phyloP scores from a whole-genome alignment of 305 asterid genomes.

The Solanum hybrid region DNA sequence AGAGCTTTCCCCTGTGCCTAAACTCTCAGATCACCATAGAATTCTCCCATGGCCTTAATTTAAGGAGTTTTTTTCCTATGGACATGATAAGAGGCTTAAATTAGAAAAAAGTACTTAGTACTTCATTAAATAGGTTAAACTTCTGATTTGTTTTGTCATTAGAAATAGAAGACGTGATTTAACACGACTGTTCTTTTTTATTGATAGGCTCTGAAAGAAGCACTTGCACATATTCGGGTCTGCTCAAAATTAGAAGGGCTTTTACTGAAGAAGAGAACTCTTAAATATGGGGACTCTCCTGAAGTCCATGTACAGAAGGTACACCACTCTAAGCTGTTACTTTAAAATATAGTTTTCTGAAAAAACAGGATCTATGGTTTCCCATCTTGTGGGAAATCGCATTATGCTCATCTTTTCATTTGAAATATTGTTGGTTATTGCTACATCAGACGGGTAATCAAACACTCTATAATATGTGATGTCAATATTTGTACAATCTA shows the following conservation, averaged over 20 bases:
- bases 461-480: background rate
- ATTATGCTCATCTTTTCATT: background rate
- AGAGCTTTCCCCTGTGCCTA: background rate
- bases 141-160: background rate
- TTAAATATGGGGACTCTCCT: conserved; percentile 69
- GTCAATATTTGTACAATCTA: background rate
- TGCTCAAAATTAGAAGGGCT: conserved; percentile 88
- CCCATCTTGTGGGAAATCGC: background rate
- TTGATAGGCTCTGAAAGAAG: conserved; percentile 64
- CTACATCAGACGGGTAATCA: background rate
- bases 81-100: background rate
- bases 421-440: background rate
- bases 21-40: background rate
- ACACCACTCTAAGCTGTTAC: conserved; percentile 1
- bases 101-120: background rate
- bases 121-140: background rate
- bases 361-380: background rate
- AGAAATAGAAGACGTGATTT: background rate
- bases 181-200: background rate
- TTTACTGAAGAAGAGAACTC: conserved; percentile 66
- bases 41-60: background rate
- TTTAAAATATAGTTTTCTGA: background rate
- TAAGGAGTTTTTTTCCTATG: background rate
- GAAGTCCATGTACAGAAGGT: conserved; percentile 94
- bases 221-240: conserved; percentile 68